Percentiles rank a stretch among this genome's conserved stretches.
Evolutionary conservation across 306 rosid genomes (phyloP).

Genomic region (peach (Prunus persica)): Prunus_persica_NCBIv2 NC_034012.1:13370001-13370500

Average conservation of each 20-base stretch:
- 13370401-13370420: constrained; percentile 62
- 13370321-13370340: constrained; percentile 57
- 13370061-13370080: background rate
- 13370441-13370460: constrained; percentile 76
- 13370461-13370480: constrained; percentile 62
- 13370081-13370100: constrained; percentile 14
- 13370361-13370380: constrained; percentile 47
- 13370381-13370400: constrained; percentile 56
- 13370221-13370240: constrained; percentile 44
- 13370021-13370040: constrained; percentile 45
- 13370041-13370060: constrained; percentile 9
- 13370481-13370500: constrained; percentile 83
- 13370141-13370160: background rate
- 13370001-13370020: constrained; percentile 73
- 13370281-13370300: constrained; percentile 85
- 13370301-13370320: constrained; percentile 85
- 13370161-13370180: background rate
- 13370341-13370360: constrained; percentile 33
- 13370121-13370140: background rate
- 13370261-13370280: constrained; percentile 87
- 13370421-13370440: constrained; percentile 42
- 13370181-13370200: background rate
- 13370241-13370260: constrained; percentile 58
- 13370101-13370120: constrained; percentile 5
- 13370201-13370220: constrained; percentile 1